Base-by-base conservation (phyloP, 1,284 basidiomycete species). In the Wallemia mellicola region DNA sequence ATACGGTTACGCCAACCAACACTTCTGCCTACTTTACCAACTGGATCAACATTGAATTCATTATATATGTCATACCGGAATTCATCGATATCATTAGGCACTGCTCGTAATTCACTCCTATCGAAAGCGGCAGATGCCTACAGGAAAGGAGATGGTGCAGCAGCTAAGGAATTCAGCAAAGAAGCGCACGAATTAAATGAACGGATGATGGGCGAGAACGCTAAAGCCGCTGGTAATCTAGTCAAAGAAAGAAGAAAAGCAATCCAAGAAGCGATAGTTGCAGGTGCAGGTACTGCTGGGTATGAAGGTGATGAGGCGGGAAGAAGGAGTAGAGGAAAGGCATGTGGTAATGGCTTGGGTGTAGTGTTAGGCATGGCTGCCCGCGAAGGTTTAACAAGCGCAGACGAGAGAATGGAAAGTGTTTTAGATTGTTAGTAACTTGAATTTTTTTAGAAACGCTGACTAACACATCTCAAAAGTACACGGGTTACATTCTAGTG, bases 101-200 rank as follows among this genome's bases (percentile, higher is more conserved):
- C 88, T 5, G 86, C 87, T 33, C 76, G 92, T 28, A 96, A 96
- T 67, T 86, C 87, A 14, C 92, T 86, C 67, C 76, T 98, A n/a
- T 86, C 85, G 1, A 80, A 87, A 55, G 92, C 92, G 2, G 88
- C 92, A 0, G 88, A 95, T 67, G 88, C 91, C 1, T 96, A 86
- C 83, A 76, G 86, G 56, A 77, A 85, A 14, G 89, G 91, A 2
- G 91, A 98, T 64, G 91, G 91, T 1, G 87, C 87, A 0, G 83
- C 85, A 0, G 92, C 92, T 24, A 92, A 94, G 69, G 76, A 87
- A 57, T 95, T 91, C 72, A 86, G 82, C 64, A 74, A 84, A 38
- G 91, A 96, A 67, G 92, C 89, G 2, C 86, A 92, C 65, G 85
- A 88, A 55, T 72, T 95, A 61, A 95, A 95, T 67, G 79, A 78